Conservation (phyloP, 345 rosid species). For the Gossypium turneri region DNA sequence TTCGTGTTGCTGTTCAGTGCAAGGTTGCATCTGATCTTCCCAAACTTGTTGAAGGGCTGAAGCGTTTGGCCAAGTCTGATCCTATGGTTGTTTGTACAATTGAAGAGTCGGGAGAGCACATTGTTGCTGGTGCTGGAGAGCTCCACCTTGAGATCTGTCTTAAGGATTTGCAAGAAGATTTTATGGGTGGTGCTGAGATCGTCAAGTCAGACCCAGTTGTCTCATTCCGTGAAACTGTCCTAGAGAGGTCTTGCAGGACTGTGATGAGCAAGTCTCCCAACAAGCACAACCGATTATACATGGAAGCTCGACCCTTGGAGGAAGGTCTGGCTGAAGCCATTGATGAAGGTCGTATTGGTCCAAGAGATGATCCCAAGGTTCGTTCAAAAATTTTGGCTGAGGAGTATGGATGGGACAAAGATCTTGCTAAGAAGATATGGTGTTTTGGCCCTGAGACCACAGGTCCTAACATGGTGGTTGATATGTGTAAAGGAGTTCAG, state of each 20-base stretch:
- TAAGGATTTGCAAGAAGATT: no score
- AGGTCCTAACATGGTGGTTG: conserved; percentile 53
- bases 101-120: no score
- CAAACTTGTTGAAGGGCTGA: conserved; percentile 56
- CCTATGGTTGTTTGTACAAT: conserved; percentile 50
- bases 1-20: no score
- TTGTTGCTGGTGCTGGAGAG: no score
- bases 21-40: no score
- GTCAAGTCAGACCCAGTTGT: conserved; percentile 55
- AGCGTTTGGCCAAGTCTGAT: conserved; percentile 70
- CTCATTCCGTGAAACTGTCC: conserved; percentile 55
- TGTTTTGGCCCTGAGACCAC: conserved; percentile 21
- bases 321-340: conserved; percentile 52
- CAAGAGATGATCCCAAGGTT: conserved; percentile 18
- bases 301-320: conserved; percentile 14
- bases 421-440: conserved; percentile 52
- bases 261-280: conserved; percentile 58
- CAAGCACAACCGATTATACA: conserved; percentile 24
- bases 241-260: conserved; percentile 39
- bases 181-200: no score
- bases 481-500: conserved; percentile 56
- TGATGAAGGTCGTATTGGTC: conserved; percentile 47
- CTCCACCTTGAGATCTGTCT: no score
- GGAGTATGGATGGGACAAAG: conserved; percentile 57
- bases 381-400: conserved; percentile 41